These are phyloP conservation scores for Phlebopus sp. DNA, from an alignment of 1,284 basidiomycete species.

Conservation along the genomic window DNA sequence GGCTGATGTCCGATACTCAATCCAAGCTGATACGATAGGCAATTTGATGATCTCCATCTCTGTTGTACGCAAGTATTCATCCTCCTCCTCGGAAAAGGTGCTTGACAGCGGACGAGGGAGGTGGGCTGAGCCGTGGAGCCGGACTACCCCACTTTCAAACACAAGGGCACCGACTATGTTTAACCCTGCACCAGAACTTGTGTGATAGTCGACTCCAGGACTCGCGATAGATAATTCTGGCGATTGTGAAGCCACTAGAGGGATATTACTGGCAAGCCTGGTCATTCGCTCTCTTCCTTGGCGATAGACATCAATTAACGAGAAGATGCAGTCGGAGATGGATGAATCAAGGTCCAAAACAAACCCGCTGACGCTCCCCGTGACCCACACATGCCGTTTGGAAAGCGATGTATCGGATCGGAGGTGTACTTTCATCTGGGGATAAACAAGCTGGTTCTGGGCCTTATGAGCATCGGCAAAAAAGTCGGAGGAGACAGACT, in stretches of 20 bases:
- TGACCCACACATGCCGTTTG: constrained; percentile 60
- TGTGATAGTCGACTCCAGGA: constrained; percentile 12
- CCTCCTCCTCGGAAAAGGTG: constrained; percentile 41
- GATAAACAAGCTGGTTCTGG: constrained; percentile 75
- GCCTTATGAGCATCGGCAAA: constrained; percentile 66
- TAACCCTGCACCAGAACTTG: constrained; percentile 42
- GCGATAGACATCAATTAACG: constrained; percentile 82
- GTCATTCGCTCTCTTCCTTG: constrained; percentile 78
- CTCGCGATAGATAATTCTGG: constrained; percentile 10
- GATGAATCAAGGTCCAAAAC: constrained; percentile 81
- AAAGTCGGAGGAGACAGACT: constrained; percentile 69
- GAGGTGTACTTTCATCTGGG: constrained; percentile 76
- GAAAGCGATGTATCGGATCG: constrained; percentile 52
- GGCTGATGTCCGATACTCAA: constrained; percentile 68
- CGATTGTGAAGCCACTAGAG: constrained; percentile 39
- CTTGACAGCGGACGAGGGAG: constrained; percentile 37
- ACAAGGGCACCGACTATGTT: constrained; percentile 71
- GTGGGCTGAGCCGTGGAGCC: constrained; percentile 51
- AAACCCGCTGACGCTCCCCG: constrained; percentile 82
- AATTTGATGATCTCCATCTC: constrained; percentile 68
- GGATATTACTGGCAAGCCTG: constrained; percentile 50
- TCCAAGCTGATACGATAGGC: constrained; percentile 81
- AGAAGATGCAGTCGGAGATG: constrained; percentile 77
- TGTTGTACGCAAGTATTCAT: constrained; percentile 46
- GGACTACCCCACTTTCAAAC: constrained; percentile 80